A percentile compares a stretch with the other conserved stretches of the same genome.
phyloP scores from a whole-genome alignment of 2,329 filamentous ascomycete species.

The Fusarium tanahbumbuense region DNA sequence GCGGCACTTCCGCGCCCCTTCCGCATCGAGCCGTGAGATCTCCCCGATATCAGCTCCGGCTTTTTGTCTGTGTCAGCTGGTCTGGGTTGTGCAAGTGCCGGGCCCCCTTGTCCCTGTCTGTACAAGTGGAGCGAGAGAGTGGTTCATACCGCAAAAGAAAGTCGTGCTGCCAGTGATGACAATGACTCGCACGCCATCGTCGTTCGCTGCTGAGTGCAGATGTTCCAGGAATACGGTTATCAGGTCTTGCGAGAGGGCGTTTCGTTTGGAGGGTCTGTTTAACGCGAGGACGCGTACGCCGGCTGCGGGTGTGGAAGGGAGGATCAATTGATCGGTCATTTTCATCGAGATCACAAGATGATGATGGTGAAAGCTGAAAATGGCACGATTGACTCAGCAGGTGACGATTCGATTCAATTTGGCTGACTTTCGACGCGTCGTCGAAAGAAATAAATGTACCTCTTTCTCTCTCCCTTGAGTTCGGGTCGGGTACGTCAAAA shows the following conservation, averaged over 20 bases:
- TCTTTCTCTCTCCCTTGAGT: background rate
- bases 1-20: constrained; percentile 48
- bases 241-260: constrained; percentile 66
- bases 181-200: constrained; percentile 51
- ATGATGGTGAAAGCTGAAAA: background rate
- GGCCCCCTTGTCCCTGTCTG: constrained; percentile 3
- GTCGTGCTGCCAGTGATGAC: constrained; percentile 53
- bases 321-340: constrained; percentile 40
- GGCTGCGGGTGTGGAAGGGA: constrained; percentile 45
- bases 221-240: constrained; percentile 57
- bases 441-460: background rate
- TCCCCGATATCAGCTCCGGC: constrained; percentile 53
- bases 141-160: constrained; percentile 52
- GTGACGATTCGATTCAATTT: background rate
- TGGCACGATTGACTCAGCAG: constrained; percentile 9
- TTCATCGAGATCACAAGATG: background rate
- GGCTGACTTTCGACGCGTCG: background rate
- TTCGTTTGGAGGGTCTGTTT: constrained; percentile 67
- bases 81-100: constrained; percentile 16
- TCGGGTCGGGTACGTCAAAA: constrained; percentile 31
- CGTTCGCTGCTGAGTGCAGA: constrained; percentile 41
- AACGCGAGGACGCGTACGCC: constrained; percentile 61
- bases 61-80: constrained; percentile 37
- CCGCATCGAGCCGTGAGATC: constrained; percentile 51
- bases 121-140: background rate